Conservation (phyloP, 2,329 filamentous ascomycete genomes). For the Verticillium albo-atrum region DNA sequence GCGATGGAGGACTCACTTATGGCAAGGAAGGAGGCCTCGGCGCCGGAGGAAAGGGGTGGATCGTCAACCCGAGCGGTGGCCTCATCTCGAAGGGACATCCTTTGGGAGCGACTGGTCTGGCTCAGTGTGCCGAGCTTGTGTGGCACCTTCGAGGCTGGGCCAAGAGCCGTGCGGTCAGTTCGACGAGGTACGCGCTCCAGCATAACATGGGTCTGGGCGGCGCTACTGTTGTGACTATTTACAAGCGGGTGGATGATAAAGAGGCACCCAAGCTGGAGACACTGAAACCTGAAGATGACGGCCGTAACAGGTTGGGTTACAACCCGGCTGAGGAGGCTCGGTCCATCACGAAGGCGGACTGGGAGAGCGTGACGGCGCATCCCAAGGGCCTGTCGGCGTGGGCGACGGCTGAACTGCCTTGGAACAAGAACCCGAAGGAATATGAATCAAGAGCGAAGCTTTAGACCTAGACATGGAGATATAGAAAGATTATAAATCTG, state of each 20-base stretch:
- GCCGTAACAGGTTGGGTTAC: background rate
- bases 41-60: constrained; percentile 13
- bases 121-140: constrained; percentile 22
- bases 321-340: background rate
- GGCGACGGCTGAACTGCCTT: background rate
- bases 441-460: background rate
- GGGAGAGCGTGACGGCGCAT: background rate
- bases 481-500: too few species aligned
- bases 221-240: constrained; percentile 19
- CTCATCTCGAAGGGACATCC: constrained; percentile 25
- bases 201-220: constrained; percentile 24
- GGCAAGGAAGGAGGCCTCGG: background rate
- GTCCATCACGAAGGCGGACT: background rate
- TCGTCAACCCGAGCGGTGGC: constrained; percentile 22
- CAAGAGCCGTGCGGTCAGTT: constrained; percentile 16
- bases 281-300: background rate
- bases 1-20: constrained; percentile 17
- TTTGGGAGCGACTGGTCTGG: constrained; percentile 22
- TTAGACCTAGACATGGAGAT: background rate
- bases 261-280: background rate
- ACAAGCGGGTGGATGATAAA: constrained; percentile 15
- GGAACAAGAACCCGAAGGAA: background rate
- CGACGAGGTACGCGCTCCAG: constrained; percentile 15
- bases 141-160: constrained; percentile 25
- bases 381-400: background rate